phyloP scores from a whole-genome alignment of 495 filamentous ascomycete species.

The Bathelium albidoporum region DNA sequence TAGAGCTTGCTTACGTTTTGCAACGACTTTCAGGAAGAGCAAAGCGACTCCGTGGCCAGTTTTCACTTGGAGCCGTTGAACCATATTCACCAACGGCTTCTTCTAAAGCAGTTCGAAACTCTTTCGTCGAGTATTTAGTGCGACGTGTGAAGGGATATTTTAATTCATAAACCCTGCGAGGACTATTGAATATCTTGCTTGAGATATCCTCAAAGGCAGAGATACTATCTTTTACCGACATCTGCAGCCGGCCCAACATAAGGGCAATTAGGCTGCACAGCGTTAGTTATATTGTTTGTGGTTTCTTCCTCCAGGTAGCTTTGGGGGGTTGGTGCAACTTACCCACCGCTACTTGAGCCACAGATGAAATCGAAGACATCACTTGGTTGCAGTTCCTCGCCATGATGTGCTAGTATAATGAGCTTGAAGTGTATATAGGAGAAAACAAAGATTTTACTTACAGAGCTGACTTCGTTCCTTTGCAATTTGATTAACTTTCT shows the following conservation, averaged over 20 bases:
- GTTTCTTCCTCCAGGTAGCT: background rate
- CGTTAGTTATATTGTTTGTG: no score
- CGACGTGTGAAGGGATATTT: background rate
- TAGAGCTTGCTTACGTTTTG: background rate
- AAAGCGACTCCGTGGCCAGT: background rate
- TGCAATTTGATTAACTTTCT: background rate
- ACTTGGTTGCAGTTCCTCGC: background rate
- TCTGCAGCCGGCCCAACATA: background rate
- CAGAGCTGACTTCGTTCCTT: background rate
- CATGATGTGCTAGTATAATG: background rate
- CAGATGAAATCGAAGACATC: background rate
- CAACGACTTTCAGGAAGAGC: background rate
- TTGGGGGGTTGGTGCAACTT: background rate
- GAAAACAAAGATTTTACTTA: background rate
- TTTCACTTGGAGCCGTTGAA: background rate
- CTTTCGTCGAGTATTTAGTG: background rate
- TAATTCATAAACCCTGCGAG: background rate
- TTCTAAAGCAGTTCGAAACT: background rate
- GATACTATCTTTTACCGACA: background rate
- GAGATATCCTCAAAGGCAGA: background rate
- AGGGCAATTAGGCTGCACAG: background rate
- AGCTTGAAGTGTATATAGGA: background rate
- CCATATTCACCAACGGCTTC: background rate
- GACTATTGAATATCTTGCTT: background rate
- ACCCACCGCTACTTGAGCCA: no score